Evolutionary conservation across 148 eudicot species (phyloP).

Genomic region (Fagopyrum esculentum): DNA sequence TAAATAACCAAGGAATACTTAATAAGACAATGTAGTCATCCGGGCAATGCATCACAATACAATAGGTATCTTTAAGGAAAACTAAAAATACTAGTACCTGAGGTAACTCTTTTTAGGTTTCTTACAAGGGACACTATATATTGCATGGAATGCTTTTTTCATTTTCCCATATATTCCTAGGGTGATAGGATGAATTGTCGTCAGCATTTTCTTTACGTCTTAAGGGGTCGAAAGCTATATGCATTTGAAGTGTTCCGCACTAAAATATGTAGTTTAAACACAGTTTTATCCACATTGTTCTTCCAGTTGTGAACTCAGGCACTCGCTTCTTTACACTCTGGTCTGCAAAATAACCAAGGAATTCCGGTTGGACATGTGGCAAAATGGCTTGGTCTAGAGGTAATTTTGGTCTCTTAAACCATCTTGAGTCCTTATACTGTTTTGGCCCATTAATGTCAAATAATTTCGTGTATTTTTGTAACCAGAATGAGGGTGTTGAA

Average conservation of each 20-base stretch:
- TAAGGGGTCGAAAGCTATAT: background rate
- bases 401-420: slow-evolving; percentile 17
- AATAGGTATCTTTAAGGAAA: background rate
- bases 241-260: background rate
- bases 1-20: too few relatives aligned
- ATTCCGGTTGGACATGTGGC: slow-evolving; percentile 67
- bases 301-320: slow-evolving; percentile 84
- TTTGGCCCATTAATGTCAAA: background rate
- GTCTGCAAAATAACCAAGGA: slow-evolving; percentile 86
- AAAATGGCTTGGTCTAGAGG: slow-evolving; percentile 98
- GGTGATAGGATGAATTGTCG: background rate
- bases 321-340: slow-evolving; percentile 82
- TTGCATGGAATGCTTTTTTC: background rate
- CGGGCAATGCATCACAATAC: background rate
- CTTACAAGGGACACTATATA: background rate
- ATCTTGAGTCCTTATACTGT: background rate
- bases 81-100: background rate
- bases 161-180: background rate
- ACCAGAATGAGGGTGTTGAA: background rate
- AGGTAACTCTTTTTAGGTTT: background rate
- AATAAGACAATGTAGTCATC: too few relatives aligned
- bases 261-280: background rate
- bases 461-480: background rate
- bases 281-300: background rate
- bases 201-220: background rate